These are phyloP conservation scores for Leccinum truebloodii DNA, from an alignment of 768 basidiomycete species.

Conservation along the genomic window DNA sequence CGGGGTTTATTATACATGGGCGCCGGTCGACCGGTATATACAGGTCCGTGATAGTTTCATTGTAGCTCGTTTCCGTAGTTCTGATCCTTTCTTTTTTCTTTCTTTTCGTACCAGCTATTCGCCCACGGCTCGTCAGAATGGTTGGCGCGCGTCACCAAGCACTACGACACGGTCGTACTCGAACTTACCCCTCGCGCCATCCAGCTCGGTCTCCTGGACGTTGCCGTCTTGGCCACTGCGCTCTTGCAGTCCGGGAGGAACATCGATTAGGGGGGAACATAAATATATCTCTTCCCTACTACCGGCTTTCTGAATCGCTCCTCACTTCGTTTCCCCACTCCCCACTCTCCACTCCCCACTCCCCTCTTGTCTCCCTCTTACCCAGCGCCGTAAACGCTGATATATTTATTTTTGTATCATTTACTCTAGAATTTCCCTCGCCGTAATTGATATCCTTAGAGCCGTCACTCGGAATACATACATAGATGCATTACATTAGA, in stretches of 20 bases:
- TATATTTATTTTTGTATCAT: too few species aligned
- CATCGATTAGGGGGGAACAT: conserved; percentile 46
- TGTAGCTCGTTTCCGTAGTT: not conserved
- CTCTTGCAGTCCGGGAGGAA: conserved; percentile 62
- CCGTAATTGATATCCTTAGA: not conserved
- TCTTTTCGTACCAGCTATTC: conserved; percentile 42
- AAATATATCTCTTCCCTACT: not conserved
- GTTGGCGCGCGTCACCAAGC: conserved; percentile 52
- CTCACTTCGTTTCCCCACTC: too few species aligned
- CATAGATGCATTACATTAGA: not conserved
- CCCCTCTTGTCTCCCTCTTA: too few species aligned
- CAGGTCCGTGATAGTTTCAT: conserved; percentile 25
- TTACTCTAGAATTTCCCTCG: not conserved
- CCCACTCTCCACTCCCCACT: too few species aligned
- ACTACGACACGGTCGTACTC: conserved; percentile 46
- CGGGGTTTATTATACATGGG: conserved; percentile 55
- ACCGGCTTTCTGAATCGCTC: not conserved
- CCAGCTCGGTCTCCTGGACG: conserved; percentile 54
- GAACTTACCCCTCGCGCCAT: conserved; percentile 59
- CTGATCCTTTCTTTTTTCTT: not conserved
- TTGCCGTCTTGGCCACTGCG: conserved; percentile 49
- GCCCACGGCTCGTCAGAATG: conserved; percentile 40
- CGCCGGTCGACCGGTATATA: conserved; percentile 52
- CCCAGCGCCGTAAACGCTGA: too few species aligned
- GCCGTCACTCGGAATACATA: not conserved